These are phyloP conservation scores for Ostreobium quekettii DNA, from an alignment of 139 green algal species.

Conservation along the genomic window DNA sequence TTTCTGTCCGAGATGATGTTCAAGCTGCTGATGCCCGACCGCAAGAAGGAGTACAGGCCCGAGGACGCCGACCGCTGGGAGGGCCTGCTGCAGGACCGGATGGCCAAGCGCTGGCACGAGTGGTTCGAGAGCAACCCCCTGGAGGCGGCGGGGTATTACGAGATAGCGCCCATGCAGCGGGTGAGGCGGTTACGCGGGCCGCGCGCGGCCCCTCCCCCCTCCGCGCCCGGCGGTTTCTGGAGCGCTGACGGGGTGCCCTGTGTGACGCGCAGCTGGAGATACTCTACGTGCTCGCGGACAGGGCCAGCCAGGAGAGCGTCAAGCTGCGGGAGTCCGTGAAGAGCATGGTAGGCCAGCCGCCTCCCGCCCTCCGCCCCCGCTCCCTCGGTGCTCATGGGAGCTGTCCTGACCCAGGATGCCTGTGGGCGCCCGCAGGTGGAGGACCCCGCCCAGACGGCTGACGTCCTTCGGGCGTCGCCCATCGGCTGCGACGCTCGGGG, in stretches of 20 bases:
- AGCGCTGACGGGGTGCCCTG: too few relatives aligned
- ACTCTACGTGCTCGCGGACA: constrained; percentile 10
- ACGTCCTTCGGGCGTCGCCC: constrained; percentile 25
- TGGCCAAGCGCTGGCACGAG: constrained; percentile 24
- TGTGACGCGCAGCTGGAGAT: constrained; percentile 13
- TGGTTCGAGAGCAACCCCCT: constrained; percentile 29
- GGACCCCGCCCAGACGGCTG: constrained; percentile 14
- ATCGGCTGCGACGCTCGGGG: constrained; percentile 31
- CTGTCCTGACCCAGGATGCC: too few relatives aligned
- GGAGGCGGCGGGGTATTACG: constrained; percentile 17
- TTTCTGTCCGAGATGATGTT: constrained; percentile 36
- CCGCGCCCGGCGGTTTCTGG: too few relatives aligned
- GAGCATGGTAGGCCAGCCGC: constrained; percentile 9
- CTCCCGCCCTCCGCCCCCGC: background rate
- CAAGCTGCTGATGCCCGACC: constrained; percentile 29
- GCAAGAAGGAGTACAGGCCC: constrained; percentile 16
- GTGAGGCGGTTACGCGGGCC: constrained; percentile 20
- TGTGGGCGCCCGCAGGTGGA: constrained; percentile 20
- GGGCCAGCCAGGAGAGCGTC: background rate
- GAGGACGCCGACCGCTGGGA: constrained; percentile 24
- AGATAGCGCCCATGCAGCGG: constrained; percentile 18
- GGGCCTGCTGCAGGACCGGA: constrained; percentile 15
- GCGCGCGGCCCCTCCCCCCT: too few relatives aligned
- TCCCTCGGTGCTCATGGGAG: too few relatives aligned
- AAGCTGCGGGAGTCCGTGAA: background rate